Percentiles rank a stretch among this genome's conserved stretches.
Conservation (phyloP, 768 basidiomycete species). For the Rhodotorula sphaerocarpa region DNA sequence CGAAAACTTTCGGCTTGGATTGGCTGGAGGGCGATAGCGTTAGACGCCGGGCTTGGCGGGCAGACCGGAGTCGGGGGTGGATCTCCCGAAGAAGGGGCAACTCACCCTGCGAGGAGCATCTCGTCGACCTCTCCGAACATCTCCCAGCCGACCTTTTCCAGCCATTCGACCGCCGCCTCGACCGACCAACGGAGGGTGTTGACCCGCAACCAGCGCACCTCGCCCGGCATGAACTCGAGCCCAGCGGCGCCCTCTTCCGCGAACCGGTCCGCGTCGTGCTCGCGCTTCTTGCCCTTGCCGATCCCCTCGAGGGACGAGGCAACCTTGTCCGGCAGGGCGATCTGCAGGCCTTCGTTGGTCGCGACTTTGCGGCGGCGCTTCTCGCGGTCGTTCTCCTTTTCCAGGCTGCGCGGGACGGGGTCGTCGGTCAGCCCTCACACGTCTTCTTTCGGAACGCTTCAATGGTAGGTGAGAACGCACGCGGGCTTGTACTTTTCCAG, state of each 20-base stretch:
- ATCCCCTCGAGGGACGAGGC: slow-evolving; percentile 29
- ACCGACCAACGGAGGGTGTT: slow-evolving; percentile 64
- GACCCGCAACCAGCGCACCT: slow-evolving; percentile 65
- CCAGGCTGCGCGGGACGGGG: slow-evolving; percentile 17
- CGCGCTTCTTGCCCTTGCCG: slow-evolving; percentile 35
- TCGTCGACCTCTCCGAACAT: slow-evolving; percentile 31
- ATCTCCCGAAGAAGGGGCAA: slow-evolving; percentile 8
- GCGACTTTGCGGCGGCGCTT: slow-evolving; percentile 54
- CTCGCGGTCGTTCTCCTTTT: slow-evolving; percentile 36
- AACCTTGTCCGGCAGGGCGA: slow-evolving; percentile 28
- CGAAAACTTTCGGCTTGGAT: slow-evolving; percentile 52
- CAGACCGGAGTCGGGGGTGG: background rate
- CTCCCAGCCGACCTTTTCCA: slow-evolving; percentile 34
- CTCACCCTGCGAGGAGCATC: slow-evolving; percentile 33
- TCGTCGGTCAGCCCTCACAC: background rate
- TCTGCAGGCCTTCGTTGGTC: slow-evolving; percentile 52
- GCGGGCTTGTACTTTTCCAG: slow-evolving; percentile 53
- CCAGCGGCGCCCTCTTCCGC: slow-evolving; percentile 20
- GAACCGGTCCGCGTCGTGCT: slow-evolving; percentile 23
- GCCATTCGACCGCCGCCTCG: slow-evolving; percentile 54
- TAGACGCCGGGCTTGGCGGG: background rate
- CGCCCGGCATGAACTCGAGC: slow-evolving; percentile 17
- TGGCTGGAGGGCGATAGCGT: slow-evolving; percentile 23
- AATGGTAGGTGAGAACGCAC: slow-evolving; percentile 19
- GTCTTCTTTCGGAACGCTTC: no score